Evolutionary conservation across 768 basidiomycete genomes (phyloP).

Genomic region (Panaeolus cyanescens): DNA sequence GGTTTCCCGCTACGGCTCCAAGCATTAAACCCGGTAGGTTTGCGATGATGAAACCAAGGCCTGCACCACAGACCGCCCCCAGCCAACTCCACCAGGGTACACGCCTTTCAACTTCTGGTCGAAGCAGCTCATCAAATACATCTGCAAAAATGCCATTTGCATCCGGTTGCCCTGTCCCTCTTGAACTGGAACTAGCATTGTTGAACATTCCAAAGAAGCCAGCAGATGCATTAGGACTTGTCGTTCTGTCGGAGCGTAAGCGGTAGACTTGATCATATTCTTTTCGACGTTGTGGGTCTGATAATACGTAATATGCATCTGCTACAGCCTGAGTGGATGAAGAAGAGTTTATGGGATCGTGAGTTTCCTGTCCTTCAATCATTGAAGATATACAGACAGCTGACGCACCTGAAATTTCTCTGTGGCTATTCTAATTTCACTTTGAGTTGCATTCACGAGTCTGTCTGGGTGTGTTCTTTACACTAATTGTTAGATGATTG

Average conservation of each 20-base stretch:
- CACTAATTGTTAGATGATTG: constrained; percentile 19
- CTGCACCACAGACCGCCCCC: constrained; percentile 74
- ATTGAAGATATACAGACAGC: no score
- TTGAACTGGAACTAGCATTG: constrained; percentile 24
- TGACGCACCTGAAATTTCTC: constrained; percentile 78
- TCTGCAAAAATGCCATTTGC: constrained; percentile 84
- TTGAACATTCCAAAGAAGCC: constrained; percentile 80
- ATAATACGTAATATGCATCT: constrained; percentile 93
- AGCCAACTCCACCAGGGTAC: constrained; percentile 77
- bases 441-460: constrained; percentile 64
- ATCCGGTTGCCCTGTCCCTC: constrained; percentile 57
- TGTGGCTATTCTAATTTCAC: constrained; percentile 75
- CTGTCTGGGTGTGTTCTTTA: constrained; percentile 88
- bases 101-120: constrained; percentile 77
- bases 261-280: constrained; percentile 74
- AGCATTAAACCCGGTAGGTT: constrained; percentile 87
- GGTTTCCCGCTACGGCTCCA: constrained; percentile 85
- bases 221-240: constrained; percentile 66
- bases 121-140: constrained; percentile 89
- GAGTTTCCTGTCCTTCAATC: not conserved
- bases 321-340: constrained; percentile 67
- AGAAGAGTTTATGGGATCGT: constrained; percentile 3
- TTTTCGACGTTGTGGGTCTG: constrained; percentile 68
- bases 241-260: constrained; percentile 56
- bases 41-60: constrained; percentile 62